Conservation (phyloP, 2,329 filamentous ascomycete species). For the Alternaria alternata region DNA sequence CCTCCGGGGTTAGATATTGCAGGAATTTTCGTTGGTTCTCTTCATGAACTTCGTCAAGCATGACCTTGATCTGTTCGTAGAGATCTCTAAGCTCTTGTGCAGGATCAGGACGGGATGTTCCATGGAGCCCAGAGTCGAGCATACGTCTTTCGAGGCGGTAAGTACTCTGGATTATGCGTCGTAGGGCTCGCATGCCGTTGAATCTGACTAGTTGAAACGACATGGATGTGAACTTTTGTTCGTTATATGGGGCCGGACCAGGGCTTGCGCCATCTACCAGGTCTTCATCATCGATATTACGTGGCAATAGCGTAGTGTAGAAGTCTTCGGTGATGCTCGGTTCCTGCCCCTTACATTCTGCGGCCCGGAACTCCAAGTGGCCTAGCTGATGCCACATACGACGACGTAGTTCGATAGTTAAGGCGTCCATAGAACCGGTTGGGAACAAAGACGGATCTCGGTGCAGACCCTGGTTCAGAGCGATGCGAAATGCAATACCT, state of each 20-base stretch:
- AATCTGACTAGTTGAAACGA: constrained; percentile 49
- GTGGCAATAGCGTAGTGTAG: constrained; percentile 49
- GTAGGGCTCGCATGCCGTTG: constrained; percentile 45
- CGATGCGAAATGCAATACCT: constrained; percentile 49
- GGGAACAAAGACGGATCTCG: constrained; percentile 50
- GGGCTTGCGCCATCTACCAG: constrained; percentile 48
- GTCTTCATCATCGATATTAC: constrained; percentile 51
- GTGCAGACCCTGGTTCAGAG: constrained; percentile 49
- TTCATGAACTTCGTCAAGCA: constrained; percentile 47
- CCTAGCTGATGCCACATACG: constrained; percentile 51
- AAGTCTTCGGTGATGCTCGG: constrained; percentile 49
- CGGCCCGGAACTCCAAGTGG: constrained; percentile 49
- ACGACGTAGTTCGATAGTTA: constrained; percentile 50
- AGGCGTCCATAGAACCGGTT: constrained; percentile 45
- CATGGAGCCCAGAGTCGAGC: constrained; percentile 44
- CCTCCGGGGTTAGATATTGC: constrained; percentile 39
- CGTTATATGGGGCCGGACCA: constrained; percentile 41
- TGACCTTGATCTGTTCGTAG: constrained; percentile 48
- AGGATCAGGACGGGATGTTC: constrained; percentile 45
- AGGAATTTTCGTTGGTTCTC: constrained; percentile 45
- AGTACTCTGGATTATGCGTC: constrained; percentile 48
- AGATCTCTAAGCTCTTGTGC: constrained; percentile 44
- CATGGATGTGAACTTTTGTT: constrained; percentile 45
- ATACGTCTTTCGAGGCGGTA: constrained; percentile 49
- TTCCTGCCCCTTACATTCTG: constrained; percentile 52